These are phyloP conservation scores for Leucaena leucocephala DNA, from an alignment of 306 rosid genomes.

Conservation along the genomic window DNA sequence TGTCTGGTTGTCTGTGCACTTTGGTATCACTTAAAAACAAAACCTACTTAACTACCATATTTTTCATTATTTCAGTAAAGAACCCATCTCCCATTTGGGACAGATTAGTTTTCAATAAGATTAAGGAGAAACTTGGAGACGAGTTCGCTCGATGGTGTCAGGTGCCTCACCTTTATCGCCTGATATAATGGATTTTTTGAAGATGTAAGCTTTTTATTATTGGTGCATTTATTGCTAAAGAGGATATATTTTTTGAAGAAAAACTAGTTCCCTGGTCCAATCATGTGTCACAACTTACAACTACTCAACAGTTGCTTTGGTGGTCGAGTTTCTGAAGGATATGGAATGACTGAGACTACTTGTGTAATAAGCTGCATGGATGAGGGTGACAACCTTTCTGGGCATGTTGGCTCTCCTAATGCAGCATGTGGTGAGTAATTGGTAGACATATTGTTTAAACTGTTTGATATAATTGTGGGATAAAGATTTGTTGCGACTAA, in stretches of 20 bases:
- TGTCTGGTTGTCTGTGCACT: conserved; percentile 11
- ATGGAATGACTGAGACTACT: conserved; percentile 97
- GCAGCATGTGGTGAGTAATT: conserved; percentile 91
- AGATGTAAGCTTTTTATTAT: conserved; percentile 65
- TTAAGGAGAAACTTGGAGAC: conserved; percentile 91
- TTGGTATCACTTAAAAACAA: conserved; percentile 15
- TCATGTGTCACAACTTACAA: conserved; percentile 23
- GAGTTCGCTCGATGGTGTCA: conserved; percentile 84
- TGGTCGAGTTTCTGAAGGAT: conserved; percentile 79
- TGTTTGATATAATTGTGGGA: conserved; percentile 20
- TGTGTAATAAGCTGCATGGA: conserved; percentile 81
- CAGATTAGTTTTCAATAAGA: conserved; percentile 92
- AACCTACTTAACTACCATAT: conserved; percentile 14
- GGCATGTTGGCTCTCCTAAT: conserved; percentile 95
- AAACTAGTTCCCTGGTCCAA: conserved; percentile 20
- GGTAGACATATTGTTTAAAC: background rate
- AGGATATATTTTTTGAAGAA: conserved; percentile 11
- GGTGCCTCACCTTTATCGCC: conserved; percentile 99
- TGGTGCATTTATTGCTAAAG: conserved; percentile 28
- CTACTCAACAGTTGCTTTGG: conserved; percentile 81
- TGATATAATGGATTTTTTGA: conserved; percentile 90
- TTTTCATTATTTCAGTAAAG: conserved; percentile 62
- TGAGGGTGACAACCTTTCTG: conserved; percentile 61
- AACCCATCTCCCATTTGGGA: conserved; percentile 95
- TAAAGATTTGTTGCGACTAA: conserved; percentile 6